Conservation (phyloP, 2,329 filamentous ascomycete species). For the Simplicillium aogashimaense region DNA sequence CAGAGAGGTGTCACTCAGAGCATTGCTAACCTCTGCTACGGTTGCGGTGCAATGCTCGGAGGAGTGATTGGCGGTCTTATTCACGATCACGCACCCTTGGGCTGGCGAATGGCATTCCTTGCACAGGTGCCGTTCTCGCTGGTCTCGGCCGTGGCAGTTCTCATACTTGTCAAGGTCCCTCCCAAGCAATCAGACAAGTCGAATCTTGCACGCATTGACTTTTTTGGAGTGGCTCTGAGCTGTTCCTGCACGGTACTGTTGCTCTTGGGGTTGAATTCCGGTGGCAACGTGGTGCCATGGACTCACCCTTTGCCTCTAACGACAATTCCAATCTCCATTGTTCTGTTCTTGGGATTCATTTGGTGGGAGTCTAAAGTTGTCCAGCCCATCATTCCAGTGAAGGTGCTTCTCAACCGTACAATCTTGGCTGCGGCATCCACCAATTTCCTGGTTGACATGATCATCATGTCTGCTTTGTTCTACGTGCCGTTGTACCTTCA, state of each 20-base stretch:
- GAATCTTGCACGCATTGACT: constrained; percentile 69
- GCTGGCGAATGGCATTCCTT: constrained; percentile 32
- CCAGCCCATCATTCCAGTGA: constrained; percentile 80
- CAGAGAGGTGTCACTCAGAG: constrained; percentile 74
- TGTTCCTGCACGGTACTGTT: constrained; percentile 60
- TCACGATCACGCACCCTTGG: constrained; percentile 48
- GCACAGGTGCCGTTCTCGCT: constrained; percentile 58
- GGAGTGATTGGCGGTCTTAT: constrained; percentile 75
- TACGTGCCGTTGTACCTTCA: constrained; percentile 81
- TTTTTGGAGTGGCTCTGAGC: constrained; percentile 59
- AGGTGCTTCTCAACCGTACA: constrained; percentile 61
- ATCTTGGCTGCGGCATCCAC: constrained; percentile 66
- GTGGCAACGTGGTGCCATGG: constrained; percentile 79
- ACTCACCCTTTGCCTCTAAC: constrained; percentile 65
- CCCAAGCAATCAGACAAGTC: constrained; percentile 62
- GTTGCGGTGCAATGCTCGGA: constrained; percentile 68
- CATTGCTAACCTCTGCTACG: constrained; percentile 74
- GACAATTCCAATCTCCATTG: constrained; percentile 55
- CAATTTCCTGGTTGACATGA: constrained; percentile 72
- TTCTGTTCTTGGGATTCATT: constrained; percentile 57
- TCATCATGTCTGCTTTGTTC: constrained; percentile 61
- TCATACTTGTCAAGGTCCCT: constrained; percentile 60
- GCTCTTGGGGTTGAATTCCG: constrained; percentile 69
- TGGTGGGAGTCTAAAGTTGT: constrained; percentile 60
- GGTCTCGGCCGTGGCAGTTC: constrained; percentile 58